These are phyloP conservation scores for Penicillium sp. DNA, from an alignment of 2,329 filamentous ascomycete genomes.

Conservation along the genomic window DNA sequence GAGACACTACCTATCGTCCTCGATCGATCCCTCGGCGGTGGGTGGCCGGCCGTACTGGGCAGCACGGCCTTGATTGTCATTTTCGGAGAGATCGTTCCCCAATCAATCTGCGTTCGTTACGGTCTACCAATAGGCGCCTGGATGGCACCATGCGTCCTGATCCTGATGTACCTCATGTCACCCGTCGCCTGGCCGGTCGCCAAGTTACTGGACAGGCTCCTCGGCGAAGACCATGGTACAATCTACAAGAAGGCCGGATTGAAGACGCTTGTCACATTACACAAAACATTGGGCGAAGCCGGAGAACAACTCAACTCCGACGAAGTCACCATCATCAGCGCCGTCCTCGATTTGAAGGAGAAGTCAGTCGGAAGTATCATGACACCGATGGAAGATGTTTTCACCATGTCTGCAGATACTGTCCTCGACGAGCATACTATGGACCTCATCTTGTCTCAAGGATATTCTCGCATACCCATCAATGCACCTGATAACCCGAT, in stretches of 20 bases:
- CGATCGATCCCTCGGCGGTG: slow-evolving; percentile 88
- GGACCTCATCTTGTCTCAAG: slow-evolving; percentile 87
- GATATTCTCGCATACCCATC: slow-evolving; percentile 94
- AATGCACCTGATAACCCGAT: slow-evolving; percentile 77
- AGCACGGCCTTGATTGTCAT: slow-evolving; percentile 96
- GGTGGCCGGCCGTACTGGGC: slow-evolving; percentile 88
- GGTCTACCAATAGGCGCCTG: slow-evolving; percentile 91
- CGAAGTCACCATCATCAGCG: slow-evolving; percentile 97
- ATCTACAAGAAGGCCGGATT: slow-evolving; percentile 97
- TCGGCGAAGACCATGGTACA: slow-evolving; percentile 93
- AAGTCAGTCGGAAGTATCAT: slow-evolving; percentile 95
- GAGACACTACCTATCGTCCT: slow-evolving; percentile 94
- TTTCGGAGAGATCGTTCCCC: slow-evolving; percentile 93
- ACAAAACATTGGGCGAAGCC: slow-evolving; percentile 83
- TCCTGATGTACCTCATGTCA: slow-evolving; percentile 87
- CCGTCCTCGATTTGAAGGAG: slow-evolving; percentile 92
- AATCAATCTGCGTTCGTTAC: slow-evolving; percentile 94
- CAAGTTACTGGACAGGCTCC: slow-evolving; percentile 87
- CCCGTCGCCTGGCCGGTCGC: slow-evolving; percentile 93
- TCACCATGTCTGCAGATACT: slow-evolving; percentile 93
- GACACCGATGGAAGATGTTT: slow-evolving; percentile 98
- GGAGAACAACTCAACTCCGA: slow-evolving; percentile 90
- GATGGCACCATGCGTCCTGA: slow-evolving; percentile 83
- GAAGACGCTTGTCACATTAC: slow-evolving; percentile 92
- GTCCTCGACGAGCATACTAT: slow-evolving; percentile 91